phyloP scores from a whole-genome alignment of 805 yeast genomes.

The Huiozyma sinensis region DNA sequence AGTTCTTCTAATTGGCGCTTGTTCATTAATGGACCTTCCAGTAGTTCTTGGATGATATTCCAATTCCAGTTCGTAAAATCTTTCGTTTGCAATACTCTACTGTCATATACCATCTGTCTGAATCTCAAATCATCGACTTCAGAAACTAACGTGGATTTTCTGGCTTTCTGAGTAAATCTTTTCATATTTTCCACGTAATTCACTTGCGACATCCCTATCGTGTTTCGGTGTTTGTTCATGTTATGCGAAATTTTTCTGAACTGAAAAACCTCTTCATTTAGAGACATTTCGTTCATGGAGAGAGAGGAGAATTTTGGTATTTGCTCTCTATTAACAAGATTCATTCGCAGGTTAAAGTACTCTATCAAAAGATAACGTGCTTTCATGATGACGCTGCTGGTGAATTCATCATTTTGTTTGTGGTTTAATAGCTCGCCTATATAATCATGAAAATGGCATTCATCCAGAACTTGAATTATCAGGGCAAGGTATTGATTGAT shows the following conservation, averaged over 20 bases:
- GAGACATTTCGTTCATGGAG: background rate
- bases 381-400: constrained; percentile 38
- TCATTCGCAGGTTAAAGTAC: constrained; percentile 42
- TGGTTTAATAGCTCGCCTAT: constrained; percentile 25
- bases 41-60: constrained; percentile 57
- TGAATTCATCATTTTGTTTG: constrained; percentile 14
- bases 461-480: constrained; percentile 43
- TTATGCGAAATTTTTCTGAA: constrained; percentile 36
- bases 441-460: constrained; percentile 42
- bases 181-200: constrained; percentile 17
- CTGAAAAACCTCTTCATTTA: constrained; percentile 28
- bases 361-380: constrained; percentile 58
- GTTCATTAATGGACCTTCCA: constrained; percentile 73
- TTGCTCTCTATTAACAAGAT: constrained; percentile 31
- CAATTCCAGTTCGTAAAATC: constrained; percentile 83
- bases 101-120: constrained; percentile 51
- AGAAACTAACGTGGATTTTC: constrained; percentile 16
- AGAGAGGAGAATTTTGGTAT: constrained; percentile 2
- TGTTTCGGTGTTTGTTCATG: constrained; percentile 31
- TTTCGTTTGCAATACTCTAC: constrained; percentile 68
- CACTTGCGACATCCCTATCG: constrained; percentile 25
- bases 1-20: constrained; percentile 69
- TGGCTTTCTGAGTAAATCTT: constrained; percentile 15
- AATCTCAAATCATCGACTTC: constrained; percentile 56
- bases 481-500: constrained; percentile 59